Base-by-base conservation (phyloP, 768 basidiomycete species). In the Leccinum broughii region DNA sequence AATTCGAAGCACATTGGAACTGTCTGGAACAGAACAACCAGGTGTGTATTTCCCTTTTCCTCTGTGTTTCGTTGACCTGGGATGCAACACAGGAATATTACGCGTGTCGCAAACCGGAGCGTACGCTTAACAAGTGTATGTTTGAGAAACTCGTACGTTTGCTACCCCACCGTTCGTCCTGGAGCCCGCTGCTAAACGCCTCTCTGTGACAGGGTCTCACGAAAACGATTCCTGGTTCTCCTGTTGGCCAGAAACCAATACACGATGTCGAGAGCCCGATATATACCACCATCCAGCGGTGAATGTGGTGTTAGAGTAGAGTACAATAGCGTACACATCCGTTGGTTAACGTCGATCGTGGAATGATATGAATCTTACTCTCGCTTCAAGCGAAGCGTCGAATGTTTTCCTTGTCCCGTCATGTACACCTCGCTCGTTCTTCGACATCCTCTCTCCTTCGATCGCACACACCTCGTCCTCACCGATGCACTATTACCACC, bases 11-110 rank as follows among this genome's bases (percentile, higher is more conserved):
- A 28, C 97, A 99, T 72, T 98, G 95, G 95, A 82, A 88, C 56
- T 99, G 97, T 75, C 76, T 99, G 62, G 97, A 99, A 77, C 77
- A 81, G 70, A 91, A 93, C 76, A 99, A 99, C 80, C 96, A 98
- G 78, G 95, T 89, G 59, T 79, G 11, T n/a, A 28, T 56, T 26
- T 32, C n/a, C n/a, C 2, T 17, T 50, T 15, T 13, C 6, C 20
- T 50, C 6, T 26, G 55, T n/a, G 17, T n/a, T 9, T 41, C 41
- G 41, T 41, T 50, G 15, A 62, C 51, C 22, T 22, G 10, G 11
- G 17, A 34, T 32, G 10, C 28, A 46, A 57, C 41, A 35, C 70
- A 97, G 95, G 89, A 94, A 77, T 95, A 91, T 75, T 88, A 88
- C 71, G 83, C 81, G 32, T 99, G 97, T 74, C 89, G 97, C 65